Percentiles rank a stretch among this genome's conserved stretches.
Evolutionary conservation across 208 protist genomes (phyloP).

Genomic region (Leishmania turanica): DNA sequence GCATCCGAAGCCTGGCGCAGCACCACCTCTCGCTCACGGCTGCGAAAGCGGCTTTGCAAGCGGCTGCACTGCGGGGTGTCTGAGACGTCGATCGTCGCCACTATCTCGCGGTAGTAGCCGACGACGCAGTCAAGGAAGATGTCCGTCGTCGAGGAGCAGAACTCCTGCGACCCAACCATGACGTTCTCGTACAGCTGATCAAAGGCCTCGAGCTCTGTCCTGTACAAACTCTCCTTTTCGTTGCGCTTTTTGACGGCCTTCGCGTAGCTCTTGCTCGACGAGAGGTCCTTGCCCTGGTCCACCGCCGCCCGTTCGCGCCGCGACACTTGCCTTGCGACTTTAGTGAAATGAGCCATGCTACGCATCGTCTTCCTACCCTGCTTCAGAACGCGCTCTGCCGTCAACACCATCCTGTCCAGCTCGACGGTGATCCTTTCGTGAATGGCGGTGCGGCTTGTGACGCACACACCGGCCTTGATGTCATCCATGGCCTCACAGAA

Average conservation of each 20-base stretch:
- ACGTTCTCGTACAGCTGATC: constrained; percentile 26
- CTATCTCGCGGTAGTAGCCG: constrained; percentile 26
- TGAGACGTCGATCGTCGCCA: constrained; percentile 13
- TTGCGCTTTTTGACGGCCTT: constrained; percentile 12
- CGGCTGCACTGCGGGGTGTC: constrained; percentile 13
- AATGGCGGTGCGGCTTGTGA: constrained; percentile 13
- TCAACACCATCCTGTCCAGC: constrained; percentile 6
- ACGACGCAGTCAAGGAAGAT: constrained; percentile 31
- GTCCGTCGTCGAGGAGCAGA: constrained; percentile 24
- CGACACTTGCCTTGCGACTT: neutral
- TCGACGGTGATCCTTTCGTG: constrained; percentile 11
- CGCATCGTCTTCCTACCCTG: constrained; percentile 25
- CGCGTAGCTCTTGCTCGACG: constrained; percentile 11
- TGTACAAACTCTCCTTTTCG: constrained; percentile 9
- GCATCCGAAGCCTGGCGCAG: neutral
- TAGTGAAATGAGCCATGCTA: constrained; percentile 1
- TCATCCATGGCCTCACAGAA: constrained; percentile 28
- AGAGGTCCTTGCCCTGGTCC: constrained; percentile 31
- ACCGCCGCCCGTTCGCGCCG: neutral
- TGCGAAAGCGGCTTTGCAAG: neutral
- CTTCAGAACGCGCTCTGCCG: neutral
- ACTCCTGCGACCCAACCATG: constrained; percentile 17
- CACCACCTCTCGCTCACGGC: neutral
- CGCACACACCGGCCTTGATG: constrained; percentile 9
- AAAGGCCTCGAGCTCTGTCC: constrained; percentile 19